phyloP scores from a whole-genome alignment of 495 filamentous ascomycete genomes.

The Aspergillus egyptiacus region DNA sequence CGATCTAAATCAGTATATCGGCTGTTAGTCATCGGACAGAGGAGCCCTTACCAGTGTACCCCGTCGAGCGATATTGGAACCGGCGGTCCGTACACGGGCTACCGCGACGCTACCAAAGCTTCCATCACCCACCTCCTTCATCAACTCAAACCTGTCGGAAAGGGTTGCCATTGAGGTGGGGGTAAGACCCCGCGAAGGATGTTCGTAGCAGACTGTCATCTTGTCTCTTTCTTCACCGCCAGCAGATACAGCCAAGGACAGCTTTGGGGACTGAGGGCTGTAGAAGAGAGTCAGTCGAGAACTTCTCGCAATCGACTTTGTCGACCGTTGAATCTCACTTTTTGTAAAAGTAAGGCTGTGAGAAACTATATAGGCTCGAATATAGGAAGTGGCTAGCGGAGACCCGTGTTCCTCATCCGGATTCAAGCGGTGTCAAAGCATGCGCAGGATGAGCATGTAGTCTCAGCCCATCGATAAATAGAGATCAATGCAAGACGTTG shows the following conservation, averaged over 20 bases:
- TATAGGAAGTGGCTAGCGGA: slow-evolving; percentile 18
- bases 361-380: slow-evolving; percentile 14
- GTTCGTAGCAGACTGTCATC: slow-evolving; percentile 66
- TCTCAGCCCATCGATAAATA: slow-evolving; percentile 17
- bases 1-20: slow-evolving; percentile 16
- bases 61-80: slow-evolving; percentile 78
- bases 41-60: slow-evolving; percentile 75
- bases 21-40: slow-evolving; percentile 1
- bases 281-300: slow-evolving; percentile 6
- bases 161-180: slow-evolving; percentile 49
- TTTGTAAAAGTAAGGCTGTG: slow-evolving; percentile 10
- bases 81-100: slow-evolving; percentile 82
- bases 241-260: slow-evolving; percentile 37
- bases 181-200: slow-evolving; percentile 48
- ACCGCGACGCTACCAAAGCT: slow-evolving; percentile 96
- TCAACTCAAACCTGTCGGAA: slow-evolving; percentile 87
- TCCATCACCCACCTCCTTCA: slow-evolving; percentile 98
- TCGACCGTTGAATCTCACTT: slow-evolving; percentile 4
- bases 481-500: slow-evolving; percentile 2
- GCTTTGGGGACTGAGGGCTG: slow-evolving; percentile 11
- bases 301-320: not conserved
- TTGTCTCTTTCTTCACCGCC: slow-evolving; percentile 40
- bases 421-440: slow-evolving; percentile 12
- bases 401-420: slow-evolving; percentile 24
- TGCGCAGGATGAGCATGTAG: slow-evolving; percentile 10